Conservation (phyloP, 805 yeast species). For the Naumovozyma baii region DNA sequence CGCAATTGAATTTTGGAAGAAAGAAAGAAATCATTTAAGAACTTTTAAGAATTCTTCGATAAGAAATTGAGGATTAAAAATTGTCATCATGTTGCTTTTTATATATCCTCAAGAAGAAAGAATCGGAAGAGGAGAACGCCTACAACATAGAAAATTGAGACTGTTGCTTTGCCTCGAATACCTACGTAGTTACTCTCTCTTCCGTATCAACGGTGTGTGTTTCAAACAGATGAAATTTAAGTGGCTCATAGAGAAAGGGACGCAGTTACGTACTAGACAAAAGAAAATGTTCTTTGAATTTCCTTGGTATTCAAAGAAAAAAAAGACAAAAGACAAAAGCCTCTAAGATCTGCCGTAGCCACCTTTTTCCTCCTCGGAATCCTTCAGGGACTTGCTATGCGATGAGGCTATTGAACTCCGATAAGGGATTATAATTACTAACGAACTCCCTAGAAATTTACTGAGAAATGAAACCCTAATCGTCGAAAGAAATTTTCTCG, state of each 20-base stretch:
- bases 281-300: neutral
- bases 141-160: too few species aligned
- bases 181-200: neutral
- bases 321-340: too few species aligned
- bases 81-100: too few species aligned
- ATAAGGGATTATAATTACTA: neutral
- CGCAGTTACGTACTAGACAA: neutral
- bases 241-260: neutral
- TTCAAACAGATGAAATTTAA: neutral
- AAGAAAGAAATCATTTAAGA: neutral
- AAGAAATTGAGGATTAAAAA: too few species aligned
- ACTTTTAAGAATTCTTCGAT: too few species aligned
- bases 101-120: too few species aligned
- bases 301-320: neutral
- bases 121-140: too few species aligned
- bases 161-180: too few species aligned
- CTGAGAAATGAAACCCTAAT: neutral
- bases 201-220: neutral
- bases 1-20: neutral
- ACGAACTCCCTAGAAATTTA: too few species aligned
- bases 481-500: too few species aligned
- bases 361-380: neutral
- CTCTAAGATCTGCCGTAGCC: neutral
- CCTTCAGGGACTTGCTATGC: neutral
- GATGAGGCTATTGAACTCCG: conserved; percentile 1